Evolutionary conservation across 2,329 filamentous ascomycete genomes (phyloP).

Genomic region (Pseudomassariella vexata): DNA sequence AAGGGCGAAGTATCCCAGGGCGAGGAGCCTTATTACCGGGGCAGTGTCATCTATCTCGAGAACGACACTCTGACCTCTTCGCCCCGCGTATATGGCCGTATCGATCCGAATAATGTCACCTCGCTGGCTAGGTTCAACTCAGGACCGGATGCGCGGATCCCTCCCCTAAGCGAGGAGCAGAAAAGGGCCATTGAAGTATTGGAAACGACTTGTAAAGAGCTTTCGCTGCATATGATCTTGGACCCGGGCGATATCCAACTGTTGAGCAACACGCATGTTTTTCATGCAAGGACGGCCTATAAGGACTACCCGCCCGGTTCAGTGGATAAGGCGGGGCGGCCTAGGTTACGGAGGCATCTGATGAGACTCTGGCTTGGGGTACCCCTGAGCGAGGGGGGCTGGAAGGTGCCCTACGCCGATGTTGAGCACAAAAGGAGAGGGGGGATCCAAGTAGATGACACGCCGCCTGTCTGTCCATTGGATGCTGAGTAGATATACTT

Average conservation of each 20-base stretch:
- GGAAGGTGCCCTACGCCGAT: conserved; percentile 78
- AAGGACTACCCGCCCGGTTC: conserved; percentile 58
- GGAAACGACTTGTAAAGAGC: conserved; percentile 67
- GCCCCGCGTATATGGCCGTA: conserved; percentile 71
- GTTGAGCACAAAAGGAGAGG: conserved; percentile 79
- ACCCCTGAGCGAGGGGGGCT: conserved; percentile 76
- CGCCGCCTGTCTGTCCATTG: conserved; percentile 63
- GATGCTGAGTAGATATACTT: conserved; percentile 71
- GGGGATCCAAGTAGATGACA: conserved; percentile 81
- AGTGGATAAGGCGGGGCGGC: conserved; percentile 26
- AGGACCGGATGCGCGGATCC: conserved; percentile 68
- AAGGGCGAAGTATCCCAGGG: conserved; percentile 75
- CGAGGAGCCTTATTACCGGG: conserved; percentile 67
- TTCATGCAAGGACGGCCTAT: conserved; percentile 78
- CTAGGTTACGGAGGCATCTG: conserved; percentile 66
- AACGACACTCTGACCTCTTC: conserved; percentile 29
- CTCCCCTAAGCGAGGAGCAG: conserved; percentile 64
- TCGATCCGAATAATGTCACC: conserved; percentile 82
- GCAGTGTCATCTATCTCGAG: conserved; percentile 71
- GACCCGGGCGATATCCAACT: conserved; percentile 87
- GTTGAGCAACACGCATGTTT: conserved; percentile 69
- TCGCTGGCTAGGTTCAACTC: conserved; percentile 64
- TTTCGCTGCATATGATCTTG: conserved; percentile 77
- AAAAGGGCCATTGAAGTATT: conserved; percentile 60
- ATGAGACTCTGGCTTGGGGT: conserved; percentile 81